Percentiles rank a stretch among this genome's conserved stretches.
Evolutionary conservation across 2,329 filamentous ascomycete species (phyloP).

Genomic region (Sphaerulina vaccinii): DNA sequence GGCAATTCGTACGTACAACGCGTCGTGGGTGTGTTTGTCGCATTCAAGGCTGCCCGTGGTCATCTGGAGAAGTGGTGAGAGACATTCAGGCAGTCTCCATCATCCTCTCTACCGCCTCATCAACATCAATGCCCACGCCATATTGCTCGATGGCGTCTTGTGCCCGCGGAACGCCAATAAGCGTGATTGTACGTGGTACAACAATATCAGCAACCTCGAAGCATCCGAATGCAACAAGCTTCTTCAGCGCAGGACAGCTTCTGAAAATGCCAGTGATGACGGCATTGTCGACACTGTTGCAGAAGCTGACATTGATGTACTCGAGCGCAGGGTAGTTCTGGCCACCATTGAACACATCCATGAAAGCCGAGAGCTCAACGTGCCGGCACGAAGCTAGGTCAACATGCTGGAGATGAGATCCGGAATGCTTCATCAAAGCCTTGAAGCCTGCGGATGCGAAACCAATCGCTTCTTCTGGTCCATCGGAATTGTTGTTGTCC

Average conservation of each 20-base stretch:
- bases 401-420: conserved; percentile 61
- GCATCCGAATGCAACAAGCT: conserved; percentile 62
- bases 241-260: conserved; percentile 48
- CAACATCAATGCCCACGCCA: conserved; percentile 40
- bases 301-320: conserved; percentile 64
- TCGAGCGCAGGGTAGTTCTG: conserved; percentile 67
- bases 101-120: conserved; percentile 38
- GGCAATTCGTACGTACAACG: too few species aligned
- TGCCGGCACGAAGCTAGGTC: conserved; percentile 84
- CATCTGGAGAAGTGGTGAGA: too few species aligned
- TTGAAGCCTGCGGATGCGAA: conserved; percentile 73
- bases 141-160: conserved; percentile 57
- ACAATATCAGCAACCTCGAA: conserved; percentile 58
- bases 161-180: conserved; percentile 60
- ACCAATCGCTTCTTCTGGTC: conserved; percentile 63
- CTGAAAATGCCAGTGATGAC: conserved; percentile 54
- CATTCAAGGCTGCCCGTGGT: too few species aligned
- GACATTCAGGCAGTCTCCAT: conserved; percentile 21
- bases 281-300: conserved; percentile 55
- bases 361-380: conserved; percentile 70
- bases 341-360: conserved; percentile 65
- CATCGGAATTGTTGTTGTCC: conserved; percentile 67
- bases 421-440: conserved; percentile 82
- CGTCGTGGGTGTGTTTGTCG: too few species aligned
- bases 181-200: conserved; percentile 57